Evolutionary conservation across 768 basidiomycete species (phyloP), one percentile per base, ranked within the genome.

Genomic region (Tricholoma sp.): DNA sequence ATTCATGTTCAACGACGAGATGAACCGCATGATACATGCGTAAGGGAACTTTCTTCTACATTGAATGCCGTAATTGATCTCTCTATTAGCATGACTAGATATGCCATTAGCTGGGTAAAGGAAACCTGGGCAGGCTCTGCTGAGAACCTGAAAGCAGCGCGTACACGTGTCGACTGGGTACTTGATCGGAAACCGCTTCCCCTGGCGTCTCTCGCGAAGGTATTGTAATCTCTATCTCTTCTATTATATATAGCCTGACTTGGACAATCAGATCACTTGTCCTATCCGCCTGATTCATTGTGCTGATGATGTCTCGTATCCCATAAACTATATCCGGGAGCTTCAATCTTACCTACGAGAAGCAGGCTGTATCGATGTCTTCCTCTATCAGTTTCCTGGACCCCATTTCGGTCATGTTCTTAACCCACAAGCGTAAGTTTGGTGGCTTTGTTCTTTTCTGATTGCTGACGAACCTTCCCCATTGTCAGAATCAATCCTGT

Each of bases 211-310:
- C 53, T 63, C 4, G 24, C 56, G 3, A 63, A 55, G 54, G 60
- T 61, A 29, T 52, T 16, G 2, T n/a, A 16, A 7, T 19, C 4
- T 14, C 35, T 29, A 3, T 21, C 32, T n/a, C 3, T 34, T 32
- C n/a, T 37, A 8, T 18, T 35, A n/a, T n/a, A n/a, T 32, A 32
- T 6, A 31, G 6, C 2, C 19, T 35, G 19, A 35, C 2, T 16
- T 27, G 22, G 8, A 43, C 16, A 19, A 22, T n/a, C 50, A 63
- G 62, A 58, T 63, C 16, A 21, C 31, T 34, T 52, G 54, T 10
- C 52, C 61, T 27, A 52, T 61, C 39, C 27, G 53, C 45, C 52
- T 64, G 14, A 64, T 64, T 18, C 60, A 64, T 34, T 64, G 60
- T 32, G 24, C 53, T 31, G 63, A 61, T 29, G 61, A 64, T 41